Percentiles rank a stretch among this genome's conserved stretches.
phyloP scores from a whole-genome alignment of 768 basidiomycete genomes.

The Pleurotus sapidus region DNA sequence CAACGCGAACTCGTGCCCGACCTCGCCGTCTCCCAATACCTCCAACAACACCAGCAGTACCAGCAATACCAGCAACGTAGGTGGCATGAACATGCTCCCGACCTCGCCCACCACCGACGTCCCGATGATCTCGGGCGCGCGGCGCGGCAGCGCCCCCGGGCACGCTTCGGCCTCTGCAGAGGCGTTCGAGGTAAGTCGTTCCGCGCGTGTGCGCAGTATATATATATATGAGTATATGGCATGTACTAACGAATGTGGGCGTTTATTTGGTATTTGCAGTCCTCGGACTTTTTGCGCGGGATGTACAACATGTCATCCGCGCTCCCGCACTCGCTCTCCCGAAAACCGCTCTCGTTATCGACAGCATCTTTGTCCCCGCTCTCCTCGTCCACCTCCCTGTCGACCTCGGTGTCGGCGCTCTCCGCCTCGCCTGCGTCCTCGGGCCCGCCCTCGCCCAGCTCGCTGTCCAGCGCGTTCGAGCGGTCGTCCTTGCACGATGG shows the following conservation, averaged over 20 bases:
- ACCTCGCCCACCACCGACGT: constrained; percentile 50
- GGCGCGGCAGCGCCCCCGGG: neutral
- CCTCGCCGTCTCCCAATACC: constrained; percentile 59
- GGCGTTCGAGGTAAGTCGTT: constrained; percentile 40
- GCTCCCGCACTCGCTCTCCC: constrained; percentile 13
- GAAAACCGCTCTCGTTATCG: no score
- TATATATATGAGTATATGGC: no score
- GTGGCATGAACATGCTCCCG: constrained; percentile 41
- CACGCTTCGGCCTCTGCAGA: constrained; percentile 39
- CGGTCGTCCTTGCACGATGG: no score
- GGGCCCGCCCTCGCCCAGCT: neutral
- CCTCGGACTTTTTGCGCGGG: constrained; percentile 46
- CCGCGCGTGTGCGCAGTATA: no score
- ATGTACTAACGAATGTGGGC: no score
- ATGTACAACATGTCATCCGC: constrained; percentile 36
- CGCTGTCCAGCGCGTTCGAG: no score
- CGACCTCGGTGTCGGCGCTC: constrained; percentile 10
- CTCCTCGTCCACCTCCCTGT: constrained; percentile 42
- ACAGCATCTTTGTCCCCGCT: constrained; percentile 34
- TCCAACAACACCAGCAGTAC: neutral
- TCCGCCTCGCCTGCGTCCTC: neutral
- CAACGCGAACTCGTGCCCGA: constrained; percentile 52
- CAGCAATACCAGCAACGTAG: neutral
- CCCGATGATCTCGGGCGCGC: neutral
- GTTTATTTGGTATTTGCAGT: no score